Percentiles rank a stretch among this genome's conserved stretches.
These are phyloP conservation scores for Spirogloea muscicola DNA, from an alignment of 139 green algal species.

Conservation along the genomic window DNA sequence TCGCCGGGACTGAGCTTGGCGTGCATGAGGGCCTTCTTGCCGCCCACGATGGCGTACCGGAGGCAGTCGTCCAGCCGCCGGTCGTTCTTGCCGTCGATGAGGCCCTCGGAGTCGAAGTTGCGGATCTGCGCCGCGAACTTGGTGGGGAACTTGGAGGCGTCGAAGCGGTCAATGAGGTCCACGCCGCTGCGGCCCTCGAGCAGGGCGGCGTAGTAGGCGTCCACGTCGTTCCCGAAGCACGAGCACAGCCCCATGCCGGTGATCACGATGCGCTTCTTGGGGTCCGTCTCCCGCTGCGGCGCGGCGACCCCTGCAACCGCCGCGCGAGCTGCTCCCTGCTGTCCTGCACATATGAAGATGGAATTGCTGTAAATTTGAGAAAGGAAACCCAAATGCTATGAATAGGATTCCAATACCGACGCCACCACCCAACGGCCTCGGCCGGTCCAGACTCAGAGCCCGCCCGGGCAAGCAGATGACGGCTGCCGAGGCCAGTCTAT, in stretches of 20 bases:
- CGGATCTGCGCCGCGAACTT: slow-evolving; percentile 94
- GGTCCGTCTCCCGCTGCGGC: slow-evolving; percentile 38
- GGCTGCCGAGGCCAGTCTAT: no score
- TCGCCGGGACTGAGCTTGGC: slow-evolving; percentile 33
- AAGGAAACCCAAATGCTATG: no score
- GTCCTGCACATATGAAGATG: no score
- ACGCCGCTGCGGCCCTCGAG: slow-evolving; percentile 83
- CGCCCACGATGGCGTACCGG: slow-evolving; percentile 82
- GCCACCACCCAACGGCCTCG: no score
- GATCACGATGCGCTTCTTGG: slow-evolving; percentile 55
- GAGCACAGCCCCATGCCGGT: slow-evolving; percentile 54
- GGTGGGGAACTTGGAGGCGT: slow-evolving; percentile 86
- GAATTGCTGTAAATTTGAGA: no score
- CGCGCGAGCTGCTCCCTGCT: no score
- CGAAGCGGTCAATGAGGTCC: slow-evolving; percentile 81
- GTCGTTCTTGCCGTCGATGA: slow-evolving; percentile 93
- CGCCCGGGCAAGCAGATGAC: no score
- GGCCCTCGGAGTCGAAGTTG: slow-evolving; percentile 72
- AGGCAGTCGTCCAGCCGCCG: slow-evolving; percentile 94
- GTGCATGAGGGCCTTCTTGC: slow-evolving; percentile 76
- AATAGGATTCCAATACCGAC: no score
- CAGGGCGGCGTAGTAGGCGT: slow-evolving; percentile 86
- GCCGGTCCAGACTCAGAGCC: no score
- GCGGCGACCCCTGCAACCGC: no score
- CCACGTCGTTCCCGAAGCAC: slow-evolving; percentile 53